Base-by-base conservation (phyloP, 1,139 yeast species). In the Kazachstania sp. region DNA sequence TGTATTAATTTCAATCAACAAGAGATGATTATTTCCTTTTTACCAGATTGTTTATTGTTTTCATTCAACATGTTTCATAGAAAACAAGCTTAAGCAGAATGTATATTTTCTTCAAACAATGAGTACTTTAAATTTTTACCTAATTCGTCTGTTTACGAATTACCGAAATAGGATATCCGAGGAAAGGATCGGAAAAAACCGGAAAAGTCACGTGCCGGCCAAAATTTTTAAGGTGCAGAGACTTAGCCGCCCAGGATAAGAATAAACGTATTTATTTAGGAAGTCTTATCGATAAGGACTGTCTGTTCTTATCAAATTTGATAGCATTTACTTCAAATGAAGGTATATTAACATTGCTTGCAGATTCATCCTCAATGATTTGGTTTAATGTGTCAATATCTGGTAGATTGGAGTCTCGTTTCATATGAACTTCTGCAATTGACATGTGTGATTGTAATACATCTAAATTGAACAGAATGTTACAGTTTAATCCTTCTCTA, bases 121-220 rank as follows among this genome's bases (percentile, higher is more conserved):
- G 41, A 38, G 41, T 30, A 38, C 41, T 38, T 38, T 11, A 38
- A 38, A 26, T 38, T 26, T 19, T 38, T 38, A 26, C 41, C 34
- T 18, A 38, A 38, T 49, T 49, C 47, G 49, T 23, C 44, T 49
- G 43, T 50, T 49, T 45, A 45, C 47, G 28, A 45, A 46, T 28
- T 49, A 41, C 43, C 50, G 44, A 44, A 49, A 45, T 18, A 38
- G 46, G 46, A 23, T 5, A 34, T 28, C 13, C 16, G 11, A 28
- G 16, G 18, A 29, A 39, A 18, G 16, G 18, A 11, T 2, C 18
- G 36, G 18, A 15, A n/a, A 15, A 15, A 32, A n/a, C n/a, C n/a
- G n/a, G n/a, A n/a, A n/a, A n/a, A n/a, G n/a, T n/a, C n/a, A n/a
- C n/a, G n/a, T n/a, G n/a, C n/a, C n/a, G n/a, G n/a, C n/a, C n/a